phyloP scores from a whole-genome alignment of 306 rosid species.

The Cucumis cinereus region DNA sequence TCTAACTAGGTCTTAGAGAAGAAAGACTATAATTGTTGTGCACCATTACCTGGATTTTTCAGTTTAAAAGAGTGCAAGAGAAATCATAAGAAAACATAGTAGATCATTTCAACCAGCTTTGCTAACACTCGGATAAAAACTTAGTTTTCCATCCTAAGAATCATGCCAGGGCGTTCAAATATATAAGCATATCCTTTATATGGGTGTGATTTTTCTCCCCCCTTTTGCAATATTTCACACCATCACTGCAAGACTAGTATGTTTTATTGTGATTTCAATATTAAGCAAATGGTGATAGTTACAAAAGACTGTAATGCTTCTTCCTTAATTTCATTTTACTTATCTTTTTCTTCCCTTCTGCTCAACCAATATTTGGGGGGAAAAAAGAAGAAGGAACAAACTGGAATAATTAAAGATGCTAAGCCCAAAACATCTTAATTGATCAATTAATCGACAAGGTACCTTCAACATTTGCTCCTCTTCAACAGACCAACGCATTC shows the following conservation, averaged over 20 bases:
- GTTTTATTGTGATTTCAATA: background rate
- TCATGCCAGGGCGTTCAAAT: background rate
- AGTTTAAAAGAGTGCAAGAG: background rate
- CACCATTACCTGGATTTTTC: background rate
- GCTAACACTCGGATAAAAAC: background rate
- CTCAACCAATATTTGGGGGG: background rate
- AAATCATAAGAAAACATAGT: background rate
- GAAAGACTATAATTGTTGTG: background rate
- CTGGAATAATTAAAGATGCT: background rate
- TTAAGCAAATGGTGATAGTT: background rate
- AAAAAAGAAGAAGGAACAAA: background rate
- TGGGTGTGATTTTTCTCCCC: background rate
- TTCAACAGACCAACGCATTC: constrained; percentile 27
- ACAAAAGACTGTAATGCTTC: background rate
- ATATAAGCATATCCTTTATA: background rate
- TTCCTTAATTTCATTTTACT: background rate
- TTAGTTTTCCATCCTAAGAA: background rate
- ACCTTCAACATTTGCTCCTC: constrained; percentile 42
- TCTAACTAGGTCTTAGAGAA: too few relatives aligned
- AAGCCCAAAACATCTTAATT: background rate
- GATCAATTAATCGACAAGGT: background rate
- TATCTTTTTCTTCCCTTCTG: background rate
- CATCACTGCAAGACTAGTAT: background rate
- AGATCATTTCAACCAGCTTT: background rate
- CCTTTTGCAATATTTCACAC: background rate